These are phyloP conservation scores for Nothopassalora personata DNA, from an alignment of 2,329 filamentous ascomycete genomes.

Conservation along the genomic window DNA sequence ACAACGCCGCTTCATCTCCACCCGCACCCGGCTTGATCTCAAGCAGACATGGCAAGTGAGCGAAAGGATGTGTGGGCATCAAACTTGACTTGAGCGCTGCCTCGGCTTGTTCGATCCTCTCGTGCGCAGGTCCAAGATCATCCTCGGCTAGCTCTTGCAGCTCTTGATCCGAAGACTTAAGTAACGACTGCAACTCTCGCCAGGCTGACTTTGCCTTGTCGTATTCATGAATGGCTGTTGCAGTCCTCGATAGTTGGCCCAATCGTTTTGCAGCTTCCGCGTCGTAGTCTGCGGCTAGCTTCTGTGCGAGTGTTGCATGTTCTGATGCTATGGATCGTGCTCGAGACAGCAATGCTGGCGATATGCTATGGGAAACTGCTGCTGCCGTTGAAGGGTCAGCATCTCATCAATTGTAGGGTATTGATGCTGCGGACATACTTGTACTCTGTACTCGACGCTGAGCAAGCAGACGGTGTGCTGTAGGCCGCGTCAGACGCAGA, in stretches of 20 bases:
- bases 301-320: constrained; percentile 49
- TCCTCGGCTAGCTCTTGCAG: constrained; percentile 55
- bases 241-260: constrained; percentile 51
- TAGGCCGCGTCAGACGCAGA: constrained; percentile 6
- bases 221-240: constrained; percentile 52
- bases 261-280: constrained; percentile 52
- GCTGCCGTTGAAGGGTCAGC: neutral
- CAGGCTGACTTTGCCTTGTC: constrained; percentile 55
- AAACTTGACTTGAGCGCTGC: constrained; percentile 68
- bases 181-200: constrained; percentile 67
- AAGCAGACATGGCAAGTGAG: constrained; percentile 79
- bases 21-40: constrained; percentile 91
- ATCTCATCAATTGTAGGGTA: neutral
- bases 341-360: constrained; percentile 51
- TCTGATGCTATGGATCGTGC: constrained; percentile 53
- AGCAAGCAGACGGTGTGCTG: constrained; percentile 7
- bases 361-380: constrained; percentile 36
- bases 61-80: constrained; percentile 84
- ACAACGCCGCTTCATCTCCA: constrained; percentile 84
- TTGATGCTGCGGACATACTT: constrained; percentile 1
- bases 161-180: constrained; percentile 54
- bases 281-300: constrained; percentile 53
- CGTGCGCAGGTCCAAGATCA: constrained; percentile 65
- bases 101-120: constrained; percentile 58
- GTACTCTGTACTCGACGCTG: constrained; percentile 16